Evolutionary conservation across 2,329 filamentous ascomycete genomes (phyloP), one percentile per base, ranked within the genome.

Genomic region (Ampelomyces quisqualis): DNA sequence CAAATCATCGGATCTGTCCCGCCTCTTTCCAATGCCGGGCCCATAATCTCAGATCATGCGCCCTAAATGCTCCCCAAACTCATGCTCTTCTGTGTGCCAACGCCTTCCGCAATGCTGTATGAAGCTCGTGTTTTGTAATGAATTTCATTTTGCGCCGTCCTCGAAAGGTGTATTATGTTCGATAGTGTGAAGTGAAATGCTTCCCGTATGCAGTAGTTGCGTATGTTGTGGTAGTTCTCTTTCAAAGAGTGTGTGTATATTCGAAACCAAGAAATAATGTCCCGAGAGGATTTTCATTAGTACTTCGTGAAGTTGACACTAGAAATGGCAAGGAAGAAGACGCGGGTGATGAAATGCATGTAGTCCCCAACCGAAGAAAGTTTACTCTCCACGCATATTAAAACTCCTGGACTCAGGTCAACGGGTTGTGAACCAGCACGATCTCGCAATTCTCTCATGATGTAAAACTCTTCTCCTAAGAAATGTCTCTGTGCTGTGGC

Each of bases 381-480:
- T 39, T 39, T n/a, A n/a, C n/a, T n/a, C 45, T 15, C 41, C 41
- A 27, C 21, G 34, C 14, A 35, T 23, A 35, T 48, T 45, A 32
- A 39, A 39, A 37, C n/a, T n/a, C n/a, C n/a, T n/a, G 7, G 17
- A 38, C 38, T 41, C 46, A 27, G 42, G 45, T 42, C 38, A 46
- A 45, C 44, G 42, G 44, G 46, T 52, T 51, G 57, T 62, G 60
- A 51, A 21, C 62, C 61, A 66, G 62, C 62, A 64, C 61, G 57
- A 58, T 44, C 49, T 43, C 46, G 28, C 31, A 40, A 45, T 44
- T 29, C 30, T 28, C 28, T 30, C 14, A 28, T 35, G 37, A 23
- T 14, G 29, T 36, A 34, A 34, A 35, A 39, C 40, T 23, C 30
- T 28, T 24, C 32, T 29, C 27, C 39, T 29, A 45, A 43, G 46